Evolutionary conservation across 768 basidiomycete species (phyloP).

Genomic region (Boletus insuetus): DNA sequence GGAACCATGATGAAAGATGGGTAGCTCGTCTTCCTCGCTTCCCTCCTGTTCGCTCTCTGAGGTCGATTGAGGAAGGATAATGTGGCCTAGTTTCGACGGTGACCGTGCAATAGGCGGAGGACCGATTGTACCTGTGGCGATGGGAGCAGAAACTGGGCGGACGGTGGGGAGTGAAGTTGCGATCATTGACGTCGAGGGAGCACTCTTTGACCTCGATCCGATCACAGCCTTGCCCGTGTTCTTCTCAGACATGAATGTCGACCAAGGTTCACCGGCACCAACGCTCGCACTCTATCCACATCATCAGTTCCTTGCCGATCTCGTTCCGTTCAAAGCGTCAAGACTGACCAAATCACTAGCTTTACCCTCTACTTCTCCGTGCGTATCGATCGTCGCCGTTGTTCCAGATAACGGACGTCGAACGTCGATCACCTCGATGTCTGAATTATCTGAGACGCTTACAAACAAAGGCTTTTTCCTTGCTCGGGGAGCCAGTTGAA

Average conservation of each 20-base stretch:
- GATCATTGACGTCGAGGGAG: background rate
- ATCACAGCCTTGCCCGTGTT: background rate
- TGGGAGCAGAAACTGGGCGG: conserved; percentile 1
- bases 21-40: conserved; percentile 13
- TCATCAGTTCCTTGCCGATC: background rate
- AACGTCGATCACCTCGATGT: conserved; percentile 16
- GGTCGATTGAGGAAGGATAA: conserved; percentile 4
- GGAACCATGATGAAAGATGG: conserved; percentile 19
- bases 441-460: conserved; percentile 26
- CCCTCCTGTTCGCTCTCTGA: conserved; percentile 10
- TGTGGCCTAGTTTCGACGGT: conserved; percentile 13
- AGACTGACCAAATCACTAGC: conserved; percentile 9
- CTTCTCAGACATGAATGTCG: background rate
- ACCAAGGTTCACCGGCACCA: background rate
- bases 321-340: background rate
- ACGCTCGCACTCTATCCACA: conserved; percentile 4
- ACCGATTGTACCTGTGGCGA: background rate
- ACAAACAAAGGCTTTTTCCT: conserved; percentile 19
- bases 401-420: background rate
- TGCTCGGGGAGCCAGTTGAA: background rate
- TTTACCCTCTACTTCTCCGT: background rate
- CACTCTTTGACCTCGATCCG: background rate
- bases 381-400: background rate
- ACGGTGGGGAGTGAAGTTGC: background rate
- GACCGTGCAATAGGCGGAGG: background rate